phyloP scores from a whole-genome alignment of 208 protist species.

The Leishmania tropica region DNA sequence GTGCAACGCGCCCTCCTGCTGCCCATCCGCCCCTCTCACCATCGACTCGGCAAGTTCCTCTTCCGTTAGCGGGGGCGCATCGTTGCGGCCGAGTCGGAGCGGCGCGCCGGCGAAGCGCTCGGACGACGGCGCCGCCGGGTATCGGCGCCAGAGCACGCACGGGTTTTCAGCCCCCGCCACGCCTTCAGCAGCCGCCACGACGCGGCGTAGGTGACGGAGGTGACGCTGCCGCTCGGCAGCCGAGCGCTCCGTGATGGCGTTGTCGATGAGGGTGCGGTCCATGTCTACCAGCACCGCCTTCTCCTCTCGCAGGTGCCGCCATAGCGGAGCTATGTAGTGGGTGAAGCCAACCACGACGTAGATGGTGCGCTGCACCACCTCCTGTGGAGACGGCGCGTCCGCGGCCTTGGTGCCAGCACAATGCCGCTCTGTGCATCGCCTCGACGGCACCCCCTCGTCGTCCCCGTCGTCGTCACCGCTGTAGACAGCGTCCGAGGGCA shows the following conservation, averaged over 20 bases:
- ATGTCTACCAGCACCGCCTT: constrained; percentile 80
- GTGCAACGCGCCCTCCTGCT: not conserved
- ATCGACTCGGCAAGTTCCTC: constrained; percentile 21
- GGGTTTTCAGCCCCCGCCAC: constrained; percentile 8
- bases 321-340: constrained; percentile 62
- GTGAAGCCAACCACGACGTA: constrained; percentile 62
- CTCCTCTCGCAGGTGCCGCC: constrained; percentile 59
- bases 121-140: not conserved
- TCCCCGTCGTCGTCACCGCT: not conserved
- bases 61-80: constrained; percentile 4
- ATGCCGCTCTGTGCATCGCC: not conserved
- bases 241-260: constrained; percentile 50
- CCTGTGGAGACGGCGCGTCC: constrained; percentile 13
- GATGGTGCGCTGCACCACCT: constrained; percentile 36
- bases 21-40: not conserved
- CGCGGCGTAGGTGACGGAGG: constrained; percentile 20
- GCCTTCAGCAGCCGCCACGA: constrained; percentile 13
- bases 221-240: constrained; percentile 28
- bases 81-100: constrained; percentile 17
- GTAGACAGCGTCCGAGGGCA: not conserved
- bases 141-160: constrained; percentile 20
- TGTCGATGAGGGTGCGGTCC: constrained; percentile 87
- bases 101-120: constrained; percentile 1
- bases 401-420: not conserved
- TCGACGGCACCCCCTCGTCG: not conserved